Percentiles rank a stretch among this genome's conserved stretches.
Conservation (phyloP, 441 rosid genomes). For the Gossypium trilobum region DNA sequence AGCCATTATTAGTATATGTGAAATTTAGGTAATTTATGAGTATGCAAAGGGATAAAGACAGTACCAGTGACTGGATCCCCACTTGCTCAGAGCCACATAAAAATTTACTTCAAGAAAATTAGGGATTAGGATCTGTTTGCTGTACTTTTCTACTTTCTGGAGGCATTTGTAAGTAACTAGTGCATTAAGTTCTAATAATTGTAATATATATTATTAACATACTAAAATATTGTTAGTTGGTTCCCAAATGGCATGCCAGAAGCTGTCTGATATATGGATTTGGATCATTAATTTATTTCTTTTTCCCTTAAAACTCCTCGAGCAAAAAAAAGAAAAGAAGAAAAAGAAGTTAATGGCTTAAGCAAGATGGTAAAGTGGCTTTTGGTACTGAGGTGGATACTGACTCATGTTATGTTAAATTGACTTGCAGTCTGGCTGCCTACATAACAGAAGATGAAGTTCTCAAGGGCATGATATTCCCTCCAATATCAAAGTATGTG, state of each 20-base stretch:
- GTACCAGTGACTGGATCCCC: background rate
- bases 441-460: slow-evolving; percentile 96
- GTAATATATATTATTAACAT: slow-evolving; percentile 1
- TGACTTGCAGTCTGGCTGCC: slow-evolving; percentile 66
- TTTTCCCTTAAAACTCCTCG: background rate
- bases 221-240: background rate
- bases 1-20: background rate
- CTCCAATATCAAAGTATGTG: slow-evolving; percentile 73
- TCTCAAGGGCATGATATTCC: slow-evolving; percentile 63
- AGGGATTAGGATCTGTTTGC: background rate
- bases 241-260: background rate
- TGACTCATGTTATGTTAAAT: slow-evolving; percentile 13
- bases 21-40: background rate
- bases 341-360: background rate
- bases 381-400: slow-evolving; percentile 14
- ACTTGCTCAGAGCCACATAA: background rate
- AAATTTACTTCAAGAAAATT: background rate
- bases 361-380: background rate
- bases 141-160: background rate
- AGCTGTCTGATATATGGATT: background rate
- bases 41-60: background rate
- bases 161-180: background rate
- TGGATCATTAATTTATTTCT: background rate
- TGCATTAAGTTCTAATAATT: background rate
- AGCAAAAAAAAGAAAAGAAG: background rate